phyloP scores from a whole-genome alignment of 2,329 filamentous ascomycete species.

The Thelonectria blattea region DNA sequence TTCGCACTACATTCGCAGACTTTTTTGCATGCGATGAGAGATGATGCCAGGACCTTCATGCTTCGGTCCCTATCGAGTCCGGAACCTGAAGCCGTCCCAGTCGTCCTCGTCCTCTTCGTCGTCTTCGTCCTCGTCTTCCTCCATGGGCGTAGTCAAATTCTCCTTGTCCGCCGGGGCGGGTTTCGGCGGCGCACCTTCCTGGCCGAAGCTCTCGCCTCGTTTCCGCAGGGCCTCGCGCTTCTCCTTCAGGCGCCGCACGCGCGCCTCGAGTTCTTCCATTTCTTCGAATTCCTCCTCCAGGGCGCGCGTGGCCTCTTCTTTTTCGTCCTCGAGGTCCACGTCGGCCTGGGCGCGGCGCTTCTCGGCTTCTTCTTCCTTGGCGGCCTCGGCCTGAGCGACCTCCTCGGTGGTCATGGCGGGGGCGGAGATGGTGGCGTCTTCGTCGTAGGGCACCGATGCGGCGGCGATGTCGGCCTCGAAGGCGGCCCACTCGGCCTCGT shows the following conservation, averaged over 20 bases:
- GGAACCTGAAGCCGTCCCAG: constrained; percentile 66
- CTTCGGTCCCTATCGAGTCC: constrained; percentile 9
- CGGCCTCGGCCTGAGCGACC: constrained; percentile 59
- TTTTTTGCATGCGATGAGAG: neutral
- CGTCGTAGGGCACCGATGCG: constrained; percentile 44
- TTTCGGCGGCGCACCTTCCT: constrained; percentile 35
- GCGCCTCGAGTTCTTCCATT: constrained; percentile 79
- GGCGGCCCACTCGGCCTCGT: constrained; percentile 85
- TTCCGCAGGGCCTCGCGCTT: constrained; percentile 70
- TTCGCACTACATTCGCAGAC: neutral
- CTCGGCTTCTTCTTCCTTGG: constrained; percentile 56
- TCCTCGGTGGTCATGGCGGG: constrained; percentile 71
- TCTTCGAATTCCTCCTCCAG: constrained; percentile 81
- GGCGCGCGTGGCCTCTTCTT: constrained; percentile 75
- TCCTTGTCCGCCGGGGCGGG: constrained; percentile 35
- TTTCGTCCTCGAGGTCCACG: constrained; percentile 66
- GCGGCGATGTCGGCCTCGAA: constrained; percentile 82
- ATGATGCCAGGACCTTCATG: neutral
- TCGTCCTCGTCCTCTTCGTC: constrained; percentile 59
- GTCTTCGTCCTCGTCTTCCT: constrained; percentile 48
- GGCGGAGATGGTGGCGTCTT: constrained; percentile 69
- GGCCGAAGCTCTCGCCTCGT: constrained; percentile 39
- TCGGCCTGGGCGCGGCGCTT: constrained; percentile 62
- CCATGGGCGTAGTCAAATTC: constrained; percentile 37
- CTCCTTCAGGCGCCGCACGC: constrained; percentile 72